Evolutionary conservation across 225 moss, liverwort and hornwort genomes (phyloP), one percentile per base, ranked within the genome.

Genomic region (Thuidium tamariscinum): DNA sequence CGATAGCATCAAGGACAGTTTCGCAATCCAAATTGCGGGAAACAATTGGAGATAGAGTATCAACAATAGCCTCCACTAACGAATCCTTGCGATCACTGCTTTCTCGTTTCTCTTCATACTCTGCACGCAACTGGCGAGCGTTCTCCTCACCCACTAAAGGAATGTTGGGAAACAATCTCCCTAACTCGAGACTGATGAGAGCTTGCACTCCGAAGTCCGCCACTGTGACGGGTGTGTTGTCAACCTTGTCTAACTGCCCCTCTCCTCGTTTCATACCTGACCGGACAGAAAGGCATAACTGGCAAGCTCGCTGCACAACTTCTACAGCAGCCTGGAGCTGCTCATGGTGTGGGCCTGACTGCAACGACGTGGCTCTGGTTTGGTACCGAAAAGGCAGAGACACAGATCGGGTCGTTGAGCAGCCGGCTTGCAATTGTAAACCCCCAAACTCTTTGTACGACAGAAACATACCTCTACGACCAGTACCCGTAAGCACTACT

Each of bases 141-240:
- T 92, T 92, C 88, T 96, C 96, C 84, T 95, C 94, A n/a, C 92
- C 92, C 36, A 95, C 84, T 83, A 95, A 80, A 51, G 92, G 94
- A 73, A 95, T 94, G 67, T 75, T 63, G 70, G 95, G 93, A 77
- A 93, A 96, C 39, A 88, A 67, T 70, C 87, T 70, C 52, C 92
- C 92, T 27, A 96, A 87, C 90, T 96, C 96, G 55, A 95, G 88
- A 90, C 94, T 96, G 64, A 96, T 84, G 64, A 96, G 89, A 86
- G 96, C 96, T 89, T 96, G 96, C 82, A 96, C 94, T 88, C 92
- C 92, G 66, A 95, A 94, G 83, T 96, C 95, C 27, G 93, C 95
- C 78, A 96, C 83, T 74, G 94, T 96, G 13, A 95, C 93, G 34
- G 94, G 95, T 16, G 92, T 91, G 44, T 84, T 85, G 87, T 96